A percentile compares a stretch with the other conserved stretches of the same genome.
These are phyloP conservation scores for Volvox reticuliferus DNA, from an alignment of 139 green algal species.

Conservation along the genomic window DNA sequence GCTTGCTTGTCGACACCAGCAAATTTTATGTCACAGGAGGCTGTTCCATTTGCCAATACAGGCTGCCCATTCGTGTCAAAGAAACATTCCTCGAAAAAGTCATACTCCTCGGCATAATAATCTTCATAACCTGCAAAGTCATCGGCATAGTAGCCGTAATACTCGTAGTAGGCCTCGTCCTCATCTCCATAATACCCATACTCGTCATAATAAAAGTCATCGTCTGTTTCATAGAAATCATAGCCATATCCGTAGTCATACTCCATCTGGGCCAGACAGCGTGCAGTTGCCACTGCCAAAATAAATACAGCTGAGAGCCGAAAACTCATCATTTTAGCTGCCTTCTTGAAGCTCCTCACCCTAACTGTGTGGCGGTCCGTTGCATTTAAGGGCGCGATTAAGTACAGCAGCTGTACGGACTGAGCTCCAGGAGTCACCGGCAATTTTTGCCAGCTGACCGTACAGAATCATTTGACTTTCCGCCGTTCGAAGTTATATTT, in stretches of 20 bases:
- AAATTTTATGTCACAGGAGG: conserved; percentile 60
- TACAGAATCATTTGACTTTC: too few relatives aligned
- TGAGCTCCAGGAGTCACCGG: too few relatives aligned
- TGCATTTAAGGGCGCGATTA: too few relatives aligned
- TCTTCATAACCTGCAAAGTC: conserved; percentile 63
- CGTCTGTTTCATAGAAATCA: conserved; percentile 45
- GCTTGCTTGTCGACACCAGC: conserved; percentile 55
- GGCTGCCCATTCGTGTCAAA: conserved; percentile 55
- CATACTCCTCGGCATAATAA: conserved; percentile 64
- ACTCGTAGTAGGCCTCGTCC: conserved; percentile 61
- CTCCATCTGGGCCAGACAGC: conserved; percentile 35
- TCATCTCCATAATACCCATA: conserved; percentile 59
- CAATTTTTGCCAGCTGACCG: too few relatives aligned
- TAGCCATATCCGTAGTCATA: conserved; percentile 50
- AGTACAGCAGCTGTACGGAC: too few relatives aligned
- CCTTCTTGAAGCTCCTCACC: too few relatives aligned
- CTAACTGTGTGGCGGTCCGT: too few relatives aligned
- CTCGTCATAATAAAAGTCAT: conserved; percentile 55
- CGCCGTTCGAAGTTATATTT: too few relatives aligned
- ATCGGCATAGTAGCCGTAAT: conserved; percentile 63
- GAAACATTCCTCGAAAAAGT: conserved; percentile 66
- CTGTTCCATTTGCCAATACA: conserved; percentile 52
- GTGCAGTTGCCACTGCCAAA: conserved; percentile 10
- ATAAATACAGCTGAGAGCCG: conserved; percentile 15
- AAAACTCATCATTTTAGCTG: neutral